Evolutionary conservation across 2,329 filamentous ascomycete species (phyloP).

Genomic region (Eurotiales sp.): DNA sequence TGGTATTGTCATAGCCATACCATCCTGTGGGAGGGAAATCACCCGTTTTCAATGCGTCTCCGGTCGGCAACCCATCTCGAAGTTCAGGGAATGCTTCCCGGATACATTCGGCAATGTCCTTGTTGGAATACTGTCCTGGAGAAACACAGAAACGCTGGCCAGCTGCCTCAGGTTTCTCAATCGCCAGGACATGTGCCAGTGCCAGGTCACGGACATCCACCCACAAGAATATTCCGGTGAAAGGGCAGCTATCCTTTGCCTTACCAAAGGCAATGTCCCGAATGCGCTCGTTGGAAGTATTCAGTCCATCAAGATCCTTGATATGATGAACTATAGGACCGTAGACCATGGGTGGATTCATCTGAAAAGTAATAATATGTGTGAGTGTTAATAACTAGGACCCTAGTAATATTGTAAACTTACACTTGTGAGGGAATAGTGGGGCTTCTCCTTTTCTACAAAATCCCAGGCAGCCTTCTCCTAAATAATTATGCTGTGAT

Average conservation of each 20-base stretch:
- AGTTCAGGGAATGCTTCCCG: constrained; percentile 34
- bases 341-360: constrained; percentile 58
- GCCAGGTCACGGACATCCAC: constrained; percentile 46
- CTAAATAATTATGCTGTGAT: constrained; percentile 3
- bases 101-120: constrained; percentile 34
- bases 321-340: constrained; percentile 61
- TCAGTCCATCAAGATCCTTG: constrained; percentile 55
- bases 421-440: constrained; percentile 49
- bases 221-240: constrained; percentile 54
- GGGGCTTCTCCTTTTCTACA: constrained; percentile 47
- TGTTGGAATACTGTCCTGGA: constrained; percentile 34
- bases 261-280: constrained; percentile 58
- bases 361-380: constrained; percentile 31
- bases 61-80: constrained; percentile 29
- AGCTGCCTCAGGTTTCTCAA: constrained; percentile 34
- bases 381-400: background rate
- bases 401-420: background rate
- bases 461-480: constrained; percentile 63
- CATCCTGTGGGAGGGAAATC: constrained; percentile 22
- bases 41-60: constrained; percentile 24
- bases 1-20: constrained; percentile 39
- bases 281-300: constrained; percentile 67
- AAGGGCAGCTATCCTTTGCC: constrained; percentile 49
- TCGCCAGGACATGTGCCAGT: constrained; percentile 38
- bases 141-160: constrained; percentile 39